Evolutionary conservation across 2,329 filamentous ascomycete species (phyloP).

Genomic region (Calonectria pauciramosa): DNA sequence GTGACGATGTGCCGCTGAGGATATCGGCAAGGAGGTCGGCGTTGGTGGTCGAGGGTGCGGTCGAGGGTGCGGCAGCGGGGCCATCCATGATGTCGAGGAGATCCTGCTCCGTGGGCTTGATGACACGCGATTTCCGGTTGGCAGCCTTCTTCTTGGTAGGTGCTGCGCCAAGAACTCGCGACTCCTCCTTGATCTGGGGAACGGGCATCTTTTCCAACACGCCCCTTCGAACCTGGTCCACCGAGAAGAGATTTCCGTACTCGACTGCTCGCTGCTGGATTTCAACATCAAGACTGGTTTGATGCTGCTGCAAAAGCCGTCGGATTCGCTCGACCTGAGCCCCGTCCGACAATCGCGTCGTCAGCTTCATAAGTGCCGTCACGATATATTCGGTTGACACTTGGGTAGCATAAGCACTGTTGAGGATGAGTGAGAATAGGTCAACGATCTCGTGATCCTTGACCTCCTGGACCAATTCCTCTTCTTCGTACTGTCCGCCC

Average conservation of each 20-base stretch:
- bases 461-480: slow-evolving; percentile 85
- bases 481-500: slow-evolving; percentile 93
- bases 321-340: slow-evolving; percentile 90
- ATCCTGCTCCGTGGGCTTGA: slow-evolving; percentile 91
- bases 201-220: slow-evolving; percentile 98
- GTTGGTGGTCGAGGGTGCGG: slow-evolving; percentile 74
- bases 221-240: slow-evolving; percentile 87
- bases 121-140: slow-evolving; percentile 81
- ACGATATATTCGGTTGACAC: slow-evolving; percentile 96
- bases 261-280: slow-evolving; percentile 97
- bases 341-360: slow-evolving; percentile 85
- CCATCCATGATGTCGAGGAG: slow-evolving; percentile 92
- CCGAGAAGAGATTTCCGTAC: slow-evolving; percentile 93
- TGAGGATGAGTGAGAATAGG: slow-evolving; percentile 90
- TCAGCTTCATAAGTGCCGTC: slow-evolving; percentile 94
- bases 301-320: slow-evolving; percentile 81
- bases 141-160: slow-evolving; percentile 77
- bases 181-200: slow-evolving; percentile 96
- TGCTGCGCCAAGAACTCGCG: slow-evolving; percentile 88
- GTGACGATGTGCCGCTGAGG: slow-evolving; percentile 78
- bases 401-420: slow-evolving; percentile 94
- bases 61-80: slow-evolving; percentile 67
- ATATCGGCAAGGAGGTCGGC: slow-evolving; percentile 93
- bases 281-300: slow-evolving; percentile 92
- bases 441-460: slow-evolving; percentile 93